These are phyloP conservation scores for Apiospora koreana DNA, from an alignment of 2,329 filamentous ascomycete species.

Conservation along the genomic window DNA sequence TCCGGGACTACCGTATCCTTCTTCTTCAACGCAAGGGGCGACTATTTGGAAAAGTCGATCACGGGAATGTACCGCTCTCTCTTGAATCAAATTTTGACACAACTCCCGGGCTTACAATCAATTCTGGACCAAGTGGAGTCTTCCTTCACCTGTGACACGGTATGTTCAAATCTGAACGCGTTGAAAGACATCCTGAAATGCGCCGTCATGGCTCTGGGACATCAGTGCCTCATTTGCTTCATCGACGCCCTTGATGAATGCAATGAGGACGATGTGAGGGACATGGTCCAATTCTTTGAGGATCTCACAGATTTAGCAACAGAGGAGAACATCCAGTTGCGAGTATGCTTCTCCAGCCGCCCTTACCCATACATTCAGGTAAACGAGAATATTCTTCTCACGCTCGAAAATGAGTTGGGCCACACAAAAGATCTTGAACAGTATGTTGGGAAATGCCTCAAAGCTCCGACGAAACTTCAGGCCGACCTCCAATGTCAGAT, in stretches of 20 bases:
- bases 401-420: slow-evolving; percentile 35
- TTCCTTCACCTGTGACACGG: background rate
- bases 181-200: slow-evolving; percentile 26
- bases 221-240: slow-evolving; percentile 18
- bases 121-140: slow-evolving; percentile 29
- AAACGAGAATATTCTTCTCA: slow-evolving; percentile 26
- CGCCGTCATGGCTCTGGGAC: no score
- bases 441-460: background rate
- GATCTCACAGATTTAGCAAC: slow-evolving; percentile 32
- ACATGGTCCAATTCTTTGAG: slow-evolving; percentile 47
- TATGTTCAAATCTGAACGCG: slow-evolving; percentile 12
- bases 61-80: slow-evolving; percentile 53
- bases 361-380: slow-evolving; percentile 35
- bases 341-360: slow-evolving; percentile 44
- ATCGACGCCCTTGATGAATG: slow-evolving; percentile 50
- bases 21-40: slow-evolving; percentile 51
- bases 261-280: slow-evolving; percentile 39
- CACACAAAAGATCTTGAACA: slow-evolving; percentile 19
- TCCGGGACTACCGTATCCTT: slow-evolving; percentile 37
- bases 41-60: slow-evolving; percentile 43
- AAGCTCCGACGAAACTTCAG: background rate
- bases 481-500: background rate
- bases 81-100: slow-evolving; percentile 44
- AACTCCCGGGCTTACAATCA: slow-evolving; percentile 33
- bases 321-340: slow-evolving; percentile 21